Percentiles rank a stretch among this genome's conserved stretches.
Evolutionary conservation across 2,329 filamentous ascomycete species (phyloP).

Genomic region (Cercospora sojina): DNA sequence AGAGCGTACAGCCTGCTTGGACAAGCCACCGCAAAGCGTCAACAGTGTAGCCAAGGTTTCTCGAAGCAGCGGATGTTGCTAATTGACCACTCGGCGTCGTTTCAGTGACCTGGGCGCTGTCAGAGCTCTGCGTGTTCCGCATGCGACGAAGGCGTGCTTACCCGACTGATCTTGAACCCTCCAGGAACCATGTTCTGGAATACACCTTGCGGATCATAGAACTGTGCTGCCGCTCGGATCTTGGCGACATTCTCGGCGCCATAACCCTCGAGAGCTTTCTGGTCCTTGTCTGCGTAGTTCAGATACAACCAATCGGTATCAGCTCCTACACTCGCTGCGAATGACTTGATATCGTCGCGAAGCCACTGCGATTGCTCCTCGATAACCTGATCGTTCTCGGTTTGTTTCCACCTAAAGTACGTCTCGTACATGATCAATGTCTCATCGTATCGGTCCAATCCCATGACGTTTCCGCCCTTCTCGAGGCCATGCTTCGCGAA

Average conservation of each 20-base stretch:
- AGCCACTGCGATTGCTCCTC: constrained; percentile 21
- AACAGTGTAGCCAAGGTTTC: not conserved
- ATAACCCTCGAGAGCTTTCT: constrained; percentile 22
- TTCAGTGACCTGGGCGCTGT: not conserved
- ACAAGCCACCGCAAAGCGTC: not conserved
- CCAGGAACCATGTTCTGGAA: constrained; percentile 25
- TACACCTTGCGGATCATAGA: constrained; percentile 21
- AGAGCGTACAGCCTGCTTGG: not conserved
- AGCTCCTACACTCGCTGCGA: constrained; percentile 15
- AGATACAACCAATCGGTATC: constrained; percentile 22
- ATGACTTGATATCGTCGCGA: constrained; percentile 13
- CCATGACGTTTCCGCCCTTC: constrained; percentile 38
- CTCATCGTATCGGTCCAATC: constrained; percentile 38
- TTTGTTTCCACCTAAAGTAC: constrained; percentile 18
- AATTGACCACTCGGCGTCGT: not conserved
- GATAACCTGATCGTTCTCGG: constrained; percentile 17
- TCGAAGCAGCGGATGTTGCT: not conserved
- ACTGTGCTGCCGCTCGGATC: constrained; percentile 15
- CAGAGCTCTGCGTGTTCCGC: constrained; percentile 3
- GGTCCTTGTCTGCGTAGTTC: constrained; percentile 23
- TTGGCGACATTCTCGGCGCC: constrained; percentile 22
- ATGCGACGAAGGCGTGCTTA: constrained; percentile 3
- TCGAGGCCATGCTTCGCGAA: constrained; percentile 37
- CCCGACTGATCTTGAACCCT: constrained; percentile 23
- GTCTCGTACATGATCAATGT: constrained; percentile 25